phyloP scores from a whole-genome alignment of 768 basidiomycete genomes.

The Lactifluus subvellereus region DNA sequence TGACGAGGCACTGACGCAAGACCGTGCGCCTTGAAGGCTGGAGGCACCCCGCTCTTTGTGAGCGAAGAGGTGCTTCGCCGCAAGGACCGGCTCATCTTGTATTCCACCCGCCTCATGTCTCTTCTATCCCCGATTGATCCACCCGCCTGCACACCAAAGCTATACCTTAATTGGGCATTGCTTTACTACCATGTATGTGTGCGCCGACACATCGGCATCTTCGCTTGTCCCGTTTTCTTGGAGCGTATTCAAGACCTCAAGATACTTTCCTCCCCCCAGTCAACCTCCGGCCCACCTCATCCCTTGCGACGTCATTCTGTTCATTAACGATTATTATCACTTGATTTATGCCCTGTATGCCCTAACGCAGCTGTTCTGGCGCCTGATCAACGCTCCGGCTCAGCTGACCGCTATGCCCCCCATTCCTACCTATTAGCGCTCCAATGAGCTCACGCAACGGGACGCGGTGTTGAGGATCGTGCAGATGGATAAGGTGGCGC shows the following conservation, averaged over 20 bases:
- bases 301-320: conserved; percentile 19
- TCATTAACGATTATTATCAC: conserved; percentile 26
- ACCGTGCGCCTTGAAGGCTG: conserved; percentile 49
- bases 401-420: conserved; percentile 23
- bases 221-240: conserved; percentile 31
- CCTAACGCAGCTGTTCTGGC: conserved; percentile 26
- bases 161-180: conserved; percentile 80
- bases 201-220: conserved; percentile 72
- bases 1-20: conserved; percentile 67
- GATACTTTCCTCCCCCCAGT: conserved; percentile 17
- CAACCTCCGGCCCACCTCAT: conserved; percentile 4
- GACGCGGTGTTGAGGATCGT: conserved; percentile 5
- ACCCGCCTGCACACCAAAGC: conserved; percentile 51
- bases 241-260: conserved; percentile 25
- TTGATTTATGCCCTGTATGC: conserved; percentile 26
- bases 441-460: conserved; percentile 14
- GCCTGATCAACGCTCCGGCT: conserved; percentile 42
- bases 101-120: conserved; percentile 27
- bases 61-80: conserved; percentile 47
- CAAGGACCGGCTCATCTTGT: conserved; percentile 49
- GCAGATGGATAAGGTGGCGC: conserved; percentile 7
- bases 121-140: conserved; percentile 42
- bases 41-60: conserved; percentile 47
- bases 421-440: conserved; percentile 22
- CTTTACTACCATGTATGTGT: conserved; percentile 46